These are phyloP conservation scores for Sphagnum contortum DNA, from an alignment of 225 moss, liverwort and hornwort genomes.

Conservation along the genomic window DNA sequence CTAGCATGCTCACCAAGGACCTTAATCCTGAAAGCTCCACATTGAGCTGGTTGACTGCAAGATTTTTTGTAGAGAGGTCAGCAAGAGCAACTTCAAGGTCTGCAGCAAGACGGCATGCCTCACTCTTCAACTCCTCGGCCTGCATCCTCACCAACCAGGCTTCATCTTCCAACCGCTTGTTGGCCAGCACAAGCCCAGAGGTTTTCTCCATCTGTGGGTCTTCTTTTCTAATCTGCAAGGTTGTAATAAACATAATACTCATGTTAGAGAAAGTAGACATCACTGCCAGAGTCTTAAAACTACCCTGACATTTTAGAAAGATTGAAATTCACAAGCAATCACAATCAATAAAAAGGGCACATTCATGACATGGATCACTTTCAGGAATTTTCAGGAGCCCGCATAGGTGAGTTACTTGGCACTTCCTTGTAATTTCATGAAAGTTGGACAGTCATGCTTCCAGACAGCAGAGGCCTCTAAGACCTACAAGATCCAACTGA, in stretches of 20 bases:
- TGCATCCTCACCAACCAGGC: constrained; percentile 12
- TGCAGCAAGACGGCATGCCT: constrained; percentile 19
- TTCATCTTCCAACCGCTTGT: constrained; percentile 16
- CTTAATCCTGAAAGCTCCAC: constrained; percentile 48
- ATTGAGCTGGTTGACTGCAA: constrained; percentile 36
- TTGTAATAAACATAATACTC: too few relatives aligned
- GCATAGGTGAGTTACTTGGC: too few relatives aligned
- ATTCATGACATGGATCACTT: background rate
- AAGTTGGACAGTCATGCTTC: background rate
- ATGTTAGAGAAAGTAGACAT: too few relatives aligned
- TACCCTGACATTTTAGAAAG: background rate
- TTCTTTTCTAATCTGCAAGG: constrained; percentile 2
- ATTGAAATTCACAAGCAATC: background rate
- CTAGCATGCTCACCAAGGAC: constrained; percentile 43
- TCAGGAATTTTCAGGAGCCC: too few relatives aligned
- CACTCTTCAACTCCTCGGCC: constrained; percentile 15
- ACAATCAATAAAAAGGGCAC: background rate
- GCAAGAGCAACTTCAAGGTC: constrained; percentile 34
- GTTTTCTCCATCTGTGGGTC: constrained; percentile 1
- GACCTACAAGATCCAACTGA: background rate
- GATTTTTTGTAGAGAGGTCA: constrained; percentile 24
- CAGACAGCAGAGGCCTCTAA: background rate
- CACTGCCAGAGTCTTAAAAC: too few relatives aligned
- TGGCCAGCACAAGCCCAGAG: constrained; percentile 2
- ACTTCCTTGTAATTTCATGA: background rate